Percentiles rank a stretch among this genome's conserved stretches.
Conservation (phyloP, 2,329 filamentous ascomycete species). For the Phaeosphaeria sp. region DNA sequence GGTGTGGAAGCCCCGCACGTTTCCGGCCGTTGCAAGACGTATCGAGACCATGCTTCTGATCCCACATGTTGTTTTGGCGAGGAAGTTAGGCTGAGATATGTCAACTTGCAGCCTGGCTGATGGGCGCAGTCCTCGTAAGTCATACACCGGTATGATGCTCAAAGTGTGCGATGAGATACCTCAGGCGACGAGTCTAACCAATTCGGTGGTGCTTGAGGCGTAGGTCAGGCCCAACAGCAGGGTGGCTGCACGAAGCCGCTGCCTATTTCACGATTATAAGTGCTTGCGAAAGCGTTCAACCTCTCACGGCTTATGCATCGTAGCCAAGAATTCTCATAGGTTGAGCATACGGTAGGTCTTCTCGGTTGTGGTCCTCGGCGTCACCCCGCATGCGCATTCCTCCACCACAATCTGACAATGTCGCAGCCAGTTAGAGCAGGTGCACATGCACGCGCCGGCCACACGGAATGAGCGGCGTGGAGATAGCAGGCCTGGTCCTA, state of each 20-base stretch:
- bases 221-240: too few species aligned
- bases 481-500: constrained; percentile 43
- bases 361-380: neutral
- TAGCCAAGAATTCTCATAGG: neutral
- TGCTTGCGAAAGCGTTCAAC: neutral
- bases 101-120: constrained; percentile 6
- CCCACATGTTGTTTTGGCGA: constrained; percentile 15
- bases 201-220: constrained; percentile 13
- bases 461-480: constrained; percentile 37
- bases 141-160: neutral
- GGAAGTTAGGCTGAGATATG: constrained; percentile 3
- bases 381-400: neutral
- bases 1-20: constrained; percentile 37
- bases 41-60: constrained; percentile 27
- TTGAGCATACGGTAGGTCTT: neutral
- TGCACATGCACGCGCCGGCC: neutral
- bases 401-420: constrained; percentile 12
- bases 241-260: constrained; percentile 5
- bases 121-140: neutral
- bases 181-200: constrained; percentile 8
- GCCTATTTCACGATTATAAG: constrained; percentile 4
- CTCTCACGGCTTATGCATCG: constrained; percentile 1
- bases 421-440: constrained; percentile 6
- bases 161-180: constrained; percentile 1
- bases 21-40: constrained; percentile 37